A percentile compares a stretch with the other conserved stretches of the same genome.
Conservation (phyloP, 306 rosid genomes). For the Rosa rugosa region DNA sequence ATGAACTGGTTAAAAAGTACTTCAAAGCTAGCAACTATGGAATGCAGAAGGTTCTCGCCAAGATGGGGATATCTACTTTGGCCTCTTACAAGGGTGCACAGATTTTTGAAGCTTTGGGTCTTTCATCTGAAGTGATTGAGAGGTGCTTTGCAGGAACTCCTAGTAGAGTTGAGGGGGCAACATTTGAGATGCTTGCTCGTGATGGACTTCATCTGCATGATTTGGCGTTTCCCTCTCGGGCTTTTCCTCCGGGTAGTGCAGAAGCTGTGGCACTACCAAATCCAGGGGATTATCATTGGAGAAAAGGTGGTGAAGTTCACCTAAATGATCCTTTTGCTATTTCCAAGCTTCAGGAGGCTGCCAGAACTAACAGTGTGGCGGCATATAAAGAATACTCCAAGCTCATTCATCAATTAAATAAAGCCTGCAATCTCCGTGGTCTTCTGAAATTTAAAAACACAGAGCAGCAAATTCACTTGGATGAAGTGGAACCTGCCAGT, state of each 20-base stretch:
- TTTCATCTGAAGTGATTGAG: constrained; percentile 86
- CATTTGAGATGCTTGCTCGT: constrained; percentile 83
- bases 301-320: constrained; percentile 98
- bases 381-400: constrained; percentile 91
- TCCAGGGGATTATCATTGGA: constrained; percentile 99
- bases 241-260: constrained; percentile 83
- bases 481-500: constrained; percentile 91
- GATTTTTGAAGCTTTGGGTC: constrained; percentile 97
- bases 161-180: constrained; percentile 98
- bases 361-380: constrained; percentile 81
- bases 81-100: constrained; percentile 99
- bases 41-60: constrained; percentile 99
- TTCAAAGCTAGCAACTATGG: constrained; percentile 92
- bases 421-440: constrained; percentile 93
- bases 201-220: constrained; percentile 84
- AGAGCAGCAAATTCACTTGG: constrained; percentile 56
- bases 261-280: constrained; percentile 93
- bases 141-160: constrained; percentile 98
- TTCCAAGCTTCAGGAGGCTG: constrained; percentile 94
- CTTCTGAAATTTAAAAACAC: constrained; percentile 77
- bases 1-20: constrained; percentile 78
- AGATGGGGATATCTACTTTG: constrained; percentile 99
- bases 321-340: constrained; percentile 95
- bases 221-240: constrained; percentile 80
- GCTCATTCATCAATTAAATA: constrained; percentile 76